Evolutionary conservation across 306 rosid species (phyloP).

Genomic region (Rubus idaeus): DNA sequence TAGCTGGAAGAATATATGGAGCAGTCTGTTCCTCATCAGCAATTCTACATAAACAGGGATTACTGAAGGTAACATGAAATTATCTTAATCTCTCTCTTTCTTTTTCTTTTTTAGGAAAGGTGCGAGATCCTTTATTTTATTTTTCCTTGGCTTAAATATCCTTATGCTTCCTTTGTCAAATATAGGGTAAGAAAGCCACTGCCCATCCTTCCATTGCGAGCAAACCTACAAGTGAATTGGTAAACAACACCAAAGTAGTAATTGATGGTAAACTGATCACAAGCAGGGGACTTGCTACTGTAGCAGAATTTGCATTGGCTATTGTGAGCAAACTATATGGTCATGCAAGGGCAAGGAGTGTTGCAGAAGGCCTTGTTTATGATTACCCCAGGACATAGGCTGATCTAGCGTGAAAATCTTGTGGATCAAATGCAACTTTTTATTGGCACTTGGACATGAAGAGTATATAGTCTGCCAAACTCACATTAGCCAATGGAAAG

Average conservation of each 20-base stretch:
- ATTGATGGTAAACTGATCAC: constrained; percentile 92
- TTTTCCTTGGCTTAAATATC: background rate
- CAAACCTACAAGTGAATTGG: constrained; percentile 40
- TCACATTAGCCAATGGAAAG: background rate
- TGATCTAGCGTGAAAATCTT: constrained; percentile 22
- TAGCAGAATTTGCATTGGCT: constrained; percentile 70
- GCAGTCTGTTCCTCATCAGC: constrained; percentile 70
- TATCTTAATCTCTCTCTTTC: constrained; percentile 15
- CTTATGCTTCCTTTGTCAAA: constrained; percentile 12
- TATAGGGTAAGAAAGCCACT: constrained; percentile 65
- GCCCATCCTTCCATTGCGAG: constrained; percentile 53
- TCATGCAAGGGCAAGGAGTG: constrained; percentile 87
- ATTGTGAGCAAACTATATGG: constrained; percentile 80
- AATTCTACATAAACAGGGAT: constrained; percentile 73
- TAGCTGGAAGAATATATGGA: constrained; percentile 69
- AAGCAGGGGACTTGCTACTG: constrained; percentile 68
- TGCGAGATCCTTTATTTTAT: background rate
- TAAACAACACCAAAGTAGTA: constrained; percentile 58
- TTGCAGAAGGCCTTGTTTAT: constrained; percentile 89
- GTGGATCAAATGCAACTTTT: constrained; percentile 12
- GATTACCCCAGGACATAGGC: constrained; percentile 59
- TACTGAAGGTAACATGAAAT: constrained; percentile 62
- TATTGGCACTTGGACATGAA: constrained; percentile 14
- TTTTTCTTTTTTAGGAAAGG: background rate
- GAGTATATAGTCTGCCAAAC: constrained; percentile 11